Percentiles rank a stretch among this genome's conserved stretches.
phyloP scores from a whole-genome alignment of 2,329 filamentous ascomycete genomes.

The Pseudocercospora eumusae region DNA sequence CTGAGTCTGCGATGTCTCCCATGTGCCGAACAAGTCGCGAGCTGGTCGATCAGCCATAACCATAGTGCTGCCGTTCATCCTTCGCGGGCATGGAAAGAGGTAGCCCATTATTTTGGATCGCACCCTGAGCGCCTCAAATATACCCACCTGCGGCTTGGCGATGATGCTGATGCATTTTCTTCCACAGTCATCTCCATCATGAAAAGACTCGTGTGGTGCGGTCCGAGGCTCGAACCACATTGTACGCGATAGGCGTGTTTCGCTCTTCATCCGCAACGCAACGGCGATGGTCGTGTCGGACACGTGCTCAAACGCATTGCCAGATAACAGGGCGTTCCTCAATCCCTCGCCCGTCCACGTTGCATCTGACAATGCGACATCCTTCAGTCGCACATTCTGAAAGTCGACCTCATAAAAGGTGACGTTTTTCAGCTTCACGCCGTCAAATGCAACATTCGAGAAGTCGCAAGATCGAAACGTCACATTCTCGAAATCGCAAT shows the following conservation, averaged over 20 bases:
- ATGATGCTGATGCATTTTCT: constrained; percentile 1
- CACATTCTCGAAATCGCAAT: constrained; percentile 14
- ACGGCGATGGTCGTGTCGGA: background rate
- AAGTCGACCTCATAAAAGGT: constrained; percentile 16
- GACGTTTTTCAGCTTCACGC: constrained; percentile 19
- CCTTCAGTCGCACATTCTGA: constrained; percentile 9
- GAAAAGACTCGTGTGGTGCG: background rate
- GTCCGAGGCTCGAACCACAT: background rate
- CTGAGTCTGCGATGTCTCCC: background rate
- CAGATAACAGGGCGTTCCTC: constrained; percentile 12
- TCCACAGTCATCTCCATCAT: background rate
- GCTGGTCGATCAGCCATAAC: constrained; percentile 5
- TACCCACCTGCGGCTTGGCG: constrained; percentile 1
- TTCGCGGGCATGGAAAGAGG: constrained; percentile 8
- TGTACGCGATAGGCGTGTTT: background rate
- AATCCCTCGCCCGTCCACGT: constrained; percentile 12
- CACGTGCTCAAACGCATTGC: constrained; percentile 8
- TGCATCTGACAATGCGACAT: constrained; percentile 12
- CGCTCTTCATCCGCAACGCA: background rate
- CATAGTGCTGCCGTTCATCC: constrained; percentile 5
- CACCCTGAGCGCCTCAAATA: constrained; percentile 6
- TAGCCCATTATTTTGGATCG: constrained; percentile 16
- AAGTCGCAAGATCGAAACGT: constrained; percentile 15
- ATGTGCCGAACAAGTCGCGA: background rate
- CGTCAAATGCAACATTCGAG: constrained; percentile 16